phyloP scores from a whole-genome alignment of 1,284 basidiomycete genomes.

The Fomitopsis schrenkii region DNA sequence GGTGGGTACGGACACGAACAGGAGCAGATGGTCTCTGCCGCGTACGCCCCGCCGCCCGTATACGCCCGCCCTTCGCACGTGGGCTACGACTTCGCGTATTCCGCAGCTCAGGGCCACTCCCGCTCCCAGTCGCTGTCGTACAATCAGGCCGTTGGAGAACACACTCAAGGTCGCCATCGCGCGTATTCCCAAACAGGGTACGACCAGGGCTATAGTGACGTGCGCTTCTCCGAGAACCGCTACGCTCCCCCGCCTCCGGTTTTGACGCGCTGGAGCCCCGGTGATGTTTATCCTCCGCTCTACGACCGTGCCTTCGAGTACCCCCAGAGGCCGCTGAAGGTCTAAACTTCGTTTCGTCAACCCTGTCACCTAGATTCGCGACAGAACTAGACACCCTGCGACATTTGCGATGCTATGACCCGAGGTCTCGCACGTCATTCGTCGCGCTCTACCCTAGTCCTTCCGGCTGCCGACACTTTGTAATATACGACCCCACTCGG shows the following conservation, averaged over 20 bases:
- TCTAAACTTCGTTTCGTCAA: constrained; percentile 16
- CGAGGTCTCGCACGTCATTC: constrained; percentile 7
- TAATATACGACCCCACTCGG: constrained; percentile 24
- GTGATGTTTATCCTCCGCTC: constrained; percentile 21
- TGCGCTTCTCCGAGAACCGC: constrained; percentile 39
- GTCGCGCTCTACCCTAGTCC: constrained; percentile 25
- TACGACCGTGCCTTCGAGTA: constrained; percentile 25
- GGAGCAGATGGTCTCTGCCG: constrained; percentile 14
- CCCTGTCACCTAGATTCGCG: constrained; percentile 22
- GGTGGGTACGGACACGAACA: constrained; percentile 15
- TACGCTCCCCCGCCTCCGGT: constrained; percentile 25
- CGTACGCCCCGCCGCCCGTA: constrained; percentile 16
- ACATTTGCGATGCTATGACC: constrained; percentile 13
- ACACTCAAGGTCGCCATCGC: constrained; percentile 45
- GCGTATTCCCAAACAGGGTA: constrained; percentile 58
- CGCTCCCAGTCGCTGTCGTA: constrained; percentile 56
- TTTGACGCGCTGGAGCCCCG: constrained; percentile 18
- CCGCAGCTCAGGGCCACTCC: constrained; percentile 38
- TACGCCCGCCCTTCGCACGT: constrained; percentile 33
- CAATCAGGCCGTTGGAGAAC: constrained; percentile 42
- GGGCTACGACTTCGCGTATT: constrained; percentile 36
- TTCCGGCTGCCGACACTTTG: constrained; percentile 21
- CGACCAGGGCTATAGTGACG: constrained; percentile 46
- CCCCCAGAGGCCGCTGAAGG: constrained; percentile 24
- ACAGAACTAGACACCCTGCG: constrained; percentile 25